Conservation (phyloP, 2,329 filamentous ascomycete species). For the Phyllosticta paracitricarpa region DNA sequence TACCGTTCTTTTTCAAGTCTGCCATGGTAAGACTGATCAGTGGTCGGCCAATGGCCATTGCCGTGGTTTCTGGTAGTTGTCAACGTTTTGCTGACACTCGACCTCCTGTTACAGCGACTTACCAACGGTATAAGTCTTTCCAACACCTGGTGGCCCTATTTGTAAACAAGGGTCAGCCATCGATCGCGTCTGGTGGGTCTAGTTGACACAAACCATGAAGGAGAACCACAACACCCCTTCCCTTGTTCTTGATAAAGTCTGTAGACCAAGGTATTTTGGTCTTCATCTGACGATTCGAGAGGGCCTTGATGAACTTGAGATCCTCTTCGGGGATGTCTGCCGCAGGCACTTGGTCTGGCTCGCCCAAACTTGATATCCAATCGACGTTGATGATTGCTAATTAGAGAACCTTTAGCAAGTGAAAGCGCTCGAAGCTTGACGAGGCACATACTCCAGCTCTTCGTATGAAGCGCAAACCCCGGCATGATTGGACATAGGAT, state of each 20-base stretch:
- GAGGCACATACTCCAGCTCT: not conserved
- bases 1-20: constrained; percentile 11
- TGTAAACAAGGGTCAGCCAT: not conserved
- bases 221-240: constrained; percentile 6
- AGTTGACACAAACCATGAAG: not conserved
- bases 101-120: not conserved
- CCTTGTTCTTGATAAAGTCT: constrained; percentile 10
- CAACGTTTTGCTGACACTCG: not conserved
- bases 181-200: too few species aligned
- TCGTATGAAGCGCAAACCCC: constrained; percentile 1
- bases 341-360: not conserved
- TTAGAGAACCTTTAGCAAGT: not conserved
- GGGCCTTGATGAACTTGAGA: constrained; percentile 5
- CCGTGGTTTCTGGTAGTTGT: not conserved
- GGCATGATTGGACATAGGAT: constrained; percentile 6
- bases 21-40: constrained; percentile 5
- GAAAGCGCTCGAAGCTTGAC: not conserved
- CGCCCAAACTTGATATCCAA: not conserved
- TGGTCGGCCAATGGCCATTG: not conserved
- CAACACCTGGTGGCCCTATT: constrained; percentile 3
- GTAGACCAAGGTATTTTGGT: constrained; percentile 2
- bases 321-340: constrained; percentile 4
- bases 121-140: constrained; percentile 7
- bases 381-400: constrained; percentile 1
- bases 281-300: constrained; percentile 4